Evolutionary conservation across 345 rosid genomes (phyloP), one percentile per base, ranked within the genome.

Genomic region (Kandelia obovata): DNA sequence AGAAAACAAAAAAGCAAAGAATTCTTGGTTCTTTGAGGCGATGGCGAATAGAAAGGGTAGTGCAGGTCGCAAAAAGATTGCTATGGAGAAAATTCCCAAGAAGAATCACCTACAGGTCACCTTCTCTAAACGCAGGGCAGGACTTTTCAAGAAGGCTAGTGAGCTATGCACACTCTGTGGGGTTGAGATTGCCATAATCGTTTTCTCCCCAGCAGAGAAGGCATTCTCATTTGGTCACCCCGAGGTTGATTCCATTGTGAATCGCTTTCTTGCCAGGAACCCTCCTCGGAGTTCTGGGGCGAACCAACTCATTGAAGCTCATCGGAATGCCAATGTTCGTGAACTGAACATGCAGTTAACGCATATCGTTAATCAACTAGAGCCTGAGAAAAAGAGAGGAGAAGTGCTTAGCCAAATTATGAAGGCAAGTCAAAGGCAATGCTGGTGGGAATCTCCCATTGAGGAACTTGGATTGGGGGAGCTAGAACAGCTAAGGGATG

Each of bases 161-260:
- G 89, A 87, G 64, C 84, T 85, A 0, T 73, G 81, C 78, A 83
- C 86, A 1, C 80, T 85, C 2, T 85, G 84, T 39, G 86, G 83
- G 5, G 83, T 70, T 5, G 82, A 81, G 0, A 63, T 80, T 19
- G 86, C 76, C 0, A 52, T 85, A 35, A 65, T 83, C 20, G 87
- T 83, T 20, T 87, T 83, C 67, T 87, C 86, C 26, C 87, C 87
- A 0, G 82, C 83, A 4, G 46, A 74, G 10, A 88, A 90, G 74
- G 71, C 76, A 10, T 87, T 77, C 75, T 84, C 90, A 34, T 88
- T 87, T 25, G 90, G 94, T 27, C 86, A 88, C 69, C 89, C 88
- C 23, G 43, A 71, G 19, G 87, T 84, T 7, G 80, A 85, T 0
- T 28, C 69, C 23, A 61, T 82, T 3, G 32, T 83, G 0, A 68